These are phyloP conservation scores for Heterobasidion occidentale DNA, from an alignment of 1,284 basidiomycete species.

Conservation along the genomic window DNA sequence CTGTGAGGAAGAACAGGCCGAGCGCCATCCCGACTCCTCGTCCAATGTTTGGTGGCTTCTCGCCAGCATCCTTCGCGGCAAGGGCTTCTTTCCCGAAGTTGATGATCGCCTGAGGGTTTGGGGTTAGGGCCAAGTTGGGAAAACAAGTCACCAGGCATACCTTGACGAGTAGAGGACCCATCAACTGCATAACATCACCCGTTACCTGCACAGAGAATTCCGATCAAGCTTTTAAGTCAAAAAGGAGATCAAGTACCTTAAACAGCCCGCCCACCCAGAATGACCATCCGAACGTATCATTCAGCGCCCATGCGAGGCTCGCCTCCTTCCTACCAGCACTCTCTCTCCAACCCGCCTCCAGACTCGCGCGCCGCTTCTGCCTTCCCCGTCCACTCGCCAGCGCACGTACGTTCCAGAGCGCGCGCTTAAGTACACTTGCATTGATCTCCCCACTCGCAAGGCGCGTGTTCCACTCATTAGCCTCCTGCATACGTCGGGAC, in stretches of 20 bases:
- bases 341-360: slow-evolving; percentile 42
- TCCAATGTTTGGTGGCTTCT: slow-evolving; percentile 42
- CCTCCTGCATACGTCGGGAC: slow-evolving; percentile 34
- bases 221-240: neutral
- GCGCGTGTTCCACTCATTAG: slow-evolving; percentile 46
- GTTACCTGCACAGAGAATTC: slow-evolving; percentile 29
- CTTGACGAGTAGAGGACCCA: slow-evolving; percentile 60
- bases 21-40: slow-evolving; percentile 66
- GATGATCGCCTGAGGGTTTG: slow-evolving; percentile 46
- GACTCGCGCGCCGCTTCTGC: slow-evolving; percentile 21
- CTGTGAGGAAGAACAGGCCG: slow-evolving; percentile 58
- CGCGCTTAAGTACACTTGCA: neutral
- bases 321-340: slow-evolving; percentile 39
- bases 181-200: slow-evolving; percentile 53
- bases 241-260: slow-evolving; percentile 25
- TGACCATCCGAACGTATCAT: slow-evolving; percentile 58
- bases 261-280: slow-evolving; percentile 66
- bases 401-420: neutral
- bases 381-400: slow-evolving; percentile 12
- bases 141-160: slow-evolving; percentile 16
- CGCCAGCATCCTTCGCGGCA: slow-evolving; percentile 18
- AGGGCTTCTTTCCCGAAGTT: slow-evolving; percentile 45
- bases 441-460: slow-evolving; percentile 40
- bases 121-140: neutral
- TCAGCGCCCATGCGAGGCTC: slow-evolving; percentile 61